These are phyloP conservation scores for Russula abietina DNA, from an alignment of 768 basidiomycete genomes.

Conservation along the genomic window DNA sequence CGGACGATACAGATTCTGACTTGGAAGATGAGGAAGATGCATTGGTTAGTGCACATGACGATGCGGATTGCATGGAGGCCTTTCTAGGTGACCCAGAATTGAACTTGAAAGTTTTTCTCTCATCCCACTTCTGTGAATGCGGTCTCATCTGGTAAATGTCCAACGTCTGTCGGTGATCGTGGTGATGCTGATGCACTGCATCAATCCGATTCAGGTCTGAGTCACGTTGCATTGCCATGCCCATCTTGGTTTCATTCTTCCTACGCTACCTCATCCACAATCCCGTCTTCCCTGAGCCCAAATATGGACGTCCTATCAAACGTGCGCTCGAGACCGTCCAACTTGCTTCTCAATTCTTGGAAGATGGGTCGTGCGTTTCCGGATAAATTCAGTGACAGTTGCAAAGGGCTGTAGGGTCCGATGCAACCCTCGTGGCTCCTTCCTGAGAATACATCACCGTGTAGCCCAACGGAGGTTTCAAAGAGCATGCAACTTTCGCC, in stretches of 20 bases:
- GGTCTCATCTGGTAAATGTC: slow-evolving; percentile 59
- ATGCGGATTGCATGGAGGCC: slow-evolving; percentile 32
- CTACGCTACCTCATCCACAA: slow-evolving; percentile 54
- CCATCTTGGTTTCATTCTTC: slow-evolving; percentile 55
- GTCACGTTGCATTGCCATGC: slow-evolving; percentile 44
- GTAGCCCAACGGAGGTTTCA: too few relatives aligned
- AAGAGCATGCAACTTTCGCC: too few relatives aligned
- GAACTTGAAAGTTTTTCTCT: slow-evolving; percentile 57
- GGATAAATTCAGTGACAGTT: slow-evolving; percentile 46
- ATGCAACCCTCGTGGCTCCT: slow-evolving; percentile 18
- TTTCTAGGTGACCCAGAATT: slow-evolving; percentile 63
- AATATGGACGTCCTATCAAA: slow-evolving; percentile 41
- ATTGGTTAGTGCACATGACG: background rate
- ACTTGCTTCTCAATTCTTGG: slow-evolving; percentile 43
- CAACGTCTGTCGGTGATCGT: too few relatives aligned
- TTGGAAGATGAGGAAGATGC: slow-evolving; percentile 35
- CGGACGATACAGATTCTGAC: slow-evolving; percentile 17
- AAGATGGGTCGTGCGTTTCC: slow-evolving; percentile 43
- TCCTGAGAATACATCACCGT: slow-evolving; percentile 8
- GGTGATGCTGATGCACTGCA: slow-evolving; percentile 22
- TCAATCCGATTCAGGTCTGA: slow-evolving; percentile 36
- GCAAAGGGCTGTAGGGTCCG: slow-evolving; percentile 44
- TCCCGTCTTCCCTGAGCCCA: slow-evolving; percentile 44
- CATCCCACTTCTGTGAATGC: slow-evolving; percentile 59
- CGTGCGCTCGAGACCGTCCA: slow-evolving; percentile 42